Evolutionary conservation across 495 filamentous ascomycete genomes (phyloP).

Genomic region (Aspergillus egyptiacus): DNA sequence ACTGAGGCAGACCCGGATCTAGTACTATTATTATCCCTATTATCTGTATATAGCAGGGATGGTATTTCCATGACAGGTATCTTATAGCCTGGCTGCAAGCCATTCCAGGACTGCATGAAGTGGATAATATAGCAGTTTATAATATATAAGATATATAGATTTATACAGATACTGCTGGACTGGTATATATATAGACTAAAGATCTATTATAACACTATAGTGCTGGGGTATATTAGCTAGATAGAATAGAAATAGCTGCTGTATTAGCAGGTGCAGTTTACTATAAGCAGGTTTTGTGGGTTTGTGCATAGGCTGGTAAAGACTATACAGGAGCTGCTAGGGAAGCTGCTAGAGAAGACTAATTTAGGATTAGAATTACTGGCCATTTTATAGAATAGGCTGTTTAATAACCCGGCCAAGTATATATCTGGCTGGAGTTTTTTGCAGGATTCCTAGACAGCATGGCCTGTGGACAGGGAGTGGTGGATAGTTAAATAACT

Average conservation of each 20-base stretch:
- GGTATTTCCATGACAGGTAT: too few relatives aligned
- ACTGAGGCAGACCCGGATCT: too few relatives aligned
- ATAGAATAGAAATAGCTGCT: conserved; percentile 1
- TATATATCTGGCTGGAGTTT: conserved; percentile 12
- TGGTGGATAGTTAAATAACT: not conserved
- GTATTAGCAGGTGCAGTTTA: conserved; percentile 12
- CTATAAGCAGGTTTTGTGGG: conserved; percentile 8
- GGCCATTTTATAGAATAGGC: not conserved
- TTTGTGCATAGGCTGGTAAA: conserved; percentile 3
- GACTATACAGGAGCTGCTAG: not conserved
- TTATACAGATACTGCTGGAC: too few relatives aligned
- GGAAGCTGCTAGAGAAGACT: not conserved
- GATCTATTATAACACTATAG: conserved; percentile 26
- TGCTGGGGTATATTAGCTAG: conserved; percentile 5
- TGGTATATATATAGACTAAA: conserved; percentile 26
- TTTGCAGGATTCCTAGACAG: conserved; percentile 6
- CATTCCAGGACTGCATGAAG: too few relatives aligned
- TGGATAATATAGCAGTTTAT: too few relatives aligned
- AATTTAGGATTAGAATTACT: not conserved
- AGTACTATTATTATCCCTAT: too few relatives aligned
- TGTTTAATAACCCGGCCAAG: not conserved
- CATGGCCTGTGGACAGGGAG: conserved; percentile 3
- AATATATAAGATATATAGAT: too few relatives aligned
- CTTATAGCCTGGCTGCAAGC: too few relatives aligned
- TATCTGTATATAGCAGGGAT: too few relatives aligned